Percentiles rank a stretch among this genome's conserved stretches.
Evolutionary conservation across 352 stramenopile genomes (phyloP).

Genomic region (Phytophthora vignae): DNA sequence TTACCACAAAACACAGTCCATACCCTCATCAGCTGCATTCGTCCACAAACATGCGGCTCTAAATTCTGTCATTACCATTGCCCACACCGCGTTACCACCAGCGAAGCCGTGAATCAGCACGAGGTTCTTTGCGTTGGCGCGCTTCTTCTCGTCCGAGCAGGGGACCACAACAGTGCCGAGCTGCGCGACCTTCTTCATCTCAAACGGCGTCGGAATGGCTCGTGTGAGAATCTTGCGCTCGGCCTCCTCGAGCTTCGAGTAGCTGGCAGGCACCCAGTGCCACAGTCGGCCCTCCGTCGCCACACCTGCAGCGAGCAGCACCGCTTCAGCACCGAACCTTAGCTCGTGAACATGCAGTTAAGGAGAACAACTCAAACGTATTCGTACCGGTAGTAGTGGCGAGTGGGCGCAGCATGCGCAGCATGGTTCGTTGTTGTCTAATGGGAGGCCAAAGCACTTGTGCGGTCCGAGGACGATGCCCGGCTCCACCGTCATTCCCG

Average conservation of each 20-base stretch:
- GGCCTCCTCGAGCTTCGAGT: slow-evolving; percentile 62
- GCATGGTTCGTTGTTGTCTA: slow-evolving; percentile 22
- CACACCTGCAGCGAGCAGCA: slow-evolving; percentile 62
- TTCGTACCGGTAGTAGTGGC: slow-evolving; percentile 41
- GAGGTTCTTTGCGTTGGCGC: slow-evolving; percentile 64
- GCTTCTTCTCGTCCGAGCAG: slow-evolving; percentile 67
- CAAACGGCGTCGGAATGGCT: slow-evolving; percentile 54
- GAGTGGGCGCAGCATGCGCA: slow-evolving; percentile 43
- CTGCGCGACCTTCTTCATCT: slow-evolving; percentile 83
- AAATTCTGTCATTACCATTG: slow-evolving; percentile 43
- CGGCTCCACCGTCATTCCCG: neutral
- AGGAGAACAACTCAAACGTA: neutral
- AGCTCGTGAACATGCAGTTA: slow-evolving; percentile 12
- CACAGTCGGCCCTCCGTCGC: slow-evolving; percentile 66
- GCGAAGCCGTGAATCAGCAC: slow-evolving; percentile 87
- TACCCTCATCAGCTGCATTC: neutral
- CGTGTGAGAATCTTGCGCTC: slow-evolving; percentile 72
- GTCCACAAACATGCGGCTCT: neutral
- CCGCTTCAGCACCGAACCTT: slow-evolving; percentile 40
- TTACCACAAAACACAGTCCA: neutral
- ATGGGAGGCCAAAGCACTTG: slow-evolving; percentile 2
- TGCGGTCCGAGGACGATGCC: slow-evolving; percentile 13
- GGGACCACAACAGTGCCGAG: slow-evolving; percentile 85
- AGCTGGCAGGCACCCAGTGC: slow-evolving; percentile 83
- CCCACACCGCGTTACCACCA: slow-evolving; percentile 83